Percentiles rank a stretch among this genome's conserved stretches.
These are phyloP conservation scores for Dacryopinax primogenitus DNA, from an alignment of 768 basidiomycete genomes.

Conservation along the genomic window DNA sequence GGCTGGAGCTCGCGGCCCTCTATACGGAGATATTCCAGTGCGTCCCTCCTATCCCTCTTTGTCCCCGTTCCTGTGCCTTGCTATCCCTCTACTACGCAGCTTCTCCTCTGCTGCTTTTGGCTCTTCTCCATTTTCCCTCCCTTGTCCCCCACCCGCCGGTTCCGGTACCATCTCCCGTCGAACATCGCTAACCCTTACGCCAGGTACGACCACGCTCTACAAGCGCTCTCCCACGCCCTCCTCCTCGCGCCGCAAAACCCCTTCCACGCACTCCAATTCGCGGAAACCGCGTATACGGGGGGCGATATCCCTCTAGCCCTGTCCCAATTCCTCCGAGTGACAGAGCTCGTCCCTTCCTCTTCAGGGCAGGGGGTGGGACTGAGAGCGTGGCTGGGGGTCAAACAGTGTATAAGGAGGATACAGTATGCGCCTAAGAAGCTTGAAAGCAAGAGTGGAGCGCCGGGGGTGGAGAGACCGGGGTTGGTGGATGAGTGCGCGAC, in stretches of 20 bases:
- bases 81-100: no score
- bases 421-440: constrained; percentile 49
- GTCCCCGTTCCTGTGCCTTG: no score
- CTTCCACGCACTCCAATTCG: constrained; percentile 68
- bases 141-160: no score
- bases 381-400: constrained; percentile 73
- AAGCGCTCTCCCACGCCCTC: constrained; percentile 68
- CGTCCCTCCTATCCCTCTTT: constrained; percentile 24
- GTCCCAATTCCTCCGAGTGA: constrained; percentile 62
- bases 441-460: constrained; percentile 42
- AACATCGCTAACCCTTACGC: background rate
- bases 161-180: background rate
- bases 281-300: constrained; percentile 75
- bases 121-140: no score
- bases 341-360: constrained; percentile 57
- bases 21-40: constrained; percentile 66
- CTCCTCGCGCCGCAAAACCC: constrained; percentile 78
- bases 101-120: no score
- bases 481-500: constrained; percentile 59
- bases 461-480: constrained; percentile 37
- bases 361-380: constrained; percentile 46
- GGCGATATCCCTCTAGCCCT: constrained; percentile 62
- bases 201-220: constrained; percentile 61
- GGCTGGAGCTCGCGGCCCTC: constrained; percentile 74
- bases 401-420: constrained; percentile 22